Evolutionary conservation across 148 eudicot species (phyloP), one percentile per base, ranked within the genome.

Genomic region (Persicaria tinctoria): DNA sequence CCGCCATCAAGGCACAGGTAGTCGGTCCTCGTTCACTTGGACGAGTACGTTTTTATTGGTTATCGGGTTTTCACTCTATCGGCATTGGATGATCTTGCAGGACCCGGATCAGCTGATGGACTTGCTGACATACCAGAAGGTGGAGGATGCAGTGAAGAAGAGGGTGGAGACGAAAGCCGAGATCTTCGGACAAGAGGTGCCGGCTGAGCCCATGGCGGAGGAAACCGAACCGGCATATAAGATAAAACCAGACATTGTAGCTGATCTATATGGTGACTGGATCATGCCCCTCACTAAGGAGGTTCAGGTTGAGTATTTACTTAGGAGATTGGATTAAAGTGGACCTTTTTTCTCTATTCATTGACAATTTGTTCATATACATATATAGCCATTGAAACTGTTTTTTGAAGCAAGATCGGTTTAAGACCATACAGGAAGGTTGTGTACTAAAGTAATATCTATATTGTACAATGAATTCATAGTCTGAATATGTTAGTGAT

Each of bases 231-330:
- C 92, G 0, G 91, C 77, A 0, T 94, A 84, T 81, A 94, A 90
- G 79, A 91, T 94, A 74, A 85, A 84, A 45, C 98, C 98, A 48
- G 82, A 79, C 70, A 75, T 94, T 59, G 96, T 91, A 77, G 98
- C 93, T 57, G 90, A 88, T 77, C 81, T 94, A 3, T 94, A 91
- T 74, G 97, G 93, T 53, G 90, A 86, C 38, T 91, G 97, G 98
- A 91, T 94, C 77, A 94, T 94, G 98, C 98, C 98, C 20, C 77
- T 94, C 59, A 94, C 98, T 46, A 94, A 94, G 82, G 88, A 86
- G 78, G 98, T 94, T 57, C 97, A 94, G 80, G 88, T 94, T 82
- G 83, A 82, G 80, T 94, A 94, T 79, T 77, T 94, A 13, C 78
- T 94, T 84, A 86, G 98, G 82, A 86, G 98, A 84, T 84, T 94